Evolutionary conservation across 2,329 filamentous ascomycete genomes (phyloP), one percentile per base, ranked within the genome.

Genomic region (Diplodia seriata): DNA sequence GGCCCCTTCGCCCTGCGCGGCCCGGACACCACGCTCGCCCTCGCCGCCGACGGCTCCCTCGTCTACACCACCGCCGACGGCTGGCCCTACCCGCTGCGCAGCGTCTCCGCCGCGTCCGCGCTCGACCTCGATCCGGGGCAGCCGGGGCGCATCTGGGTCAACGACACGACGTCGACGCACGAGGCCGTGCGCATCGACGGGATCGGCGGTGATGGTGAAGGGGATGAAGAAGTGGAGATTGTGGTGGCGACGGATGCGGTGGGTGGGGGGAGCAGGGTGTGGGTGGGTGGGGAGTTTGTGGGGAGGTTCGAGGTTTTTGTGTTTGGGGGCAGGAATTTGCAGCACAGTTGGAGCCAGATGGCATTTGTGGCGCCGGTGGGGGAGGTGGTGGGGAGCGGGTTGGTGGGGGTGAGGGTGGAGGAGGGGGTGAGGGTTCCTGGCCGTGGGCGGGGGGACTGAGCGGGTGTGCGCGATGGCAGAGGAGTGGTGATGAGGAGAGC

Each of bases 61-160:
- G 71, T 76, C 1, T 86, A 85, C 72, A 75, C 75, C 62, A 78
- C 76, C 5, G 72, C 80, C 2, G 82, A 84, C 57, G 80, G 80
- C 6, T 83, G 76, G 69, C 71, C 75, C 11, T 86, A 87, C 70
- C 84, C 84, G 72, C 80, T 89, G 26, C 84, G 86, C 73, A 86
- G 82, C 1, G 87, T 89, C 70, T 77, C 89, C 3, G 74, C 78
- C 0, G 82, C 81, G 0, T 79, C 81, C 0, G 79, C 83, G 69
- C 74, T 86, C 1, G 74, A 77, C 9, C 83, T 86, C 40, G 86
- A 86, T 0, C 76, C 89, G 0, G 79, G 85, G 9, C 81, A 89
- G 15, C 84, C 89, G 31, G 83, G 85, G 3, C 78, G 78, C 12
- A 81, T 80, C 57, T 89, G 87, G 87, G 87, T 74, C 11, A 73